phyloP scores from a whole-genome alignment of 257 asterid species.

The Linderniella brevidens region DNA sequence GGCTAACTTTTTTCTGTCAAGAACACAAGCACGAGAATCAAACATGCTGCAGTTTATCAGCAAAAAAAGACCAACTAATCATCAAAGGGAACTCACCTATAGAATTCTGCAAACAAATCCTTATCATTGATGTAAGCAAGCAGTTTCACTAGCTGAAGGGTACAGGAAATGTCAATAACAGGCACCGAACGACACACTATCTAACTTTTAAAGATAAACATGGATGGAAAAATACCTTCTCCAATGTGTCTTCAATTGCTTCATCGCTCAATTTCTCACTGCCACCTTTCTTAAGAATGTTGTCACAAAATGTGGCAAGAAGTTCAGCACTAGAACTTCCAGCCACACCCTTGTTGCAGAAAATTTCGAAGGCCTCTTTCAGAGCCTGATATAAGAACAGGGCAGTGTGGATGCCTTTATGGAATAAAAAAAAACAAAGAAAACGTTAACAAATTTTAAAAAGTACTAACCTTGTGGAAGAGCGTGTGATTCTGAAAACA shows the following conservation, averaged over 20 bases:
- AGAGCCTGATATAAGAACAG: slow-evolving; percentile 41
- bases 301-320: slow-evolving; percentile 92
- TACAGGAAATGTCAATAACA: slow-evolving; percentile 12
- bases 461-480: slow-evolving; percentile 79
- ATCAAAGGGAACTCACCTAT: slow-evolving; percentile 24
- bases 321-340: slow-evolving; percentile 98
- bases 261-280: slow-evolving; percentile 96
- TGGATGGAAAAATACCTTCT: slow-evolving; percentile 34
- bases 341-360: slow-evolving; percentile 95
- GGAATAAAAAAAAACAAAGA: background rate
- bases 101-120: slow-evolving; percentile 96
- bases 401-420: background rate
- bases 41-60: background rate
- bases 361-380: slow-evolving; percentile 92
- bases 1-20: slow-evolving; percentile 80
- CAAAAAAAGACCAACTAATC: background rate
- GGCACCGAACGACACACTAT: slow-evolving; percentile 3
- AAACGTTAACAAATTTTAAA: slow-evolving; percentile 4
- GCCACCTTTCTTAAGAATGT: slow-evolving; percentile 94
- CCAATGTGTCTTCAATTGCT: slow-evolving; percentile 93
- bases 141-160: slow-evolving; percentile 78
- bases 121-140: slow-evolving; percentile 93
- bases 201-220: slow-evolving; percentile 12
- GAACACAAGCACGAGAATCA: slow-evolving; percentile 1
- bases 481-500: slow-evolving; percentile 85